A percentile compares a stretch with the other conserved stretches of the same genome.
These are phyloP conservation scores for Globisporangium abappressorium DNA, from an alignment of 352 stramenopile genomes.

Conservation along the genomic window DNA sequence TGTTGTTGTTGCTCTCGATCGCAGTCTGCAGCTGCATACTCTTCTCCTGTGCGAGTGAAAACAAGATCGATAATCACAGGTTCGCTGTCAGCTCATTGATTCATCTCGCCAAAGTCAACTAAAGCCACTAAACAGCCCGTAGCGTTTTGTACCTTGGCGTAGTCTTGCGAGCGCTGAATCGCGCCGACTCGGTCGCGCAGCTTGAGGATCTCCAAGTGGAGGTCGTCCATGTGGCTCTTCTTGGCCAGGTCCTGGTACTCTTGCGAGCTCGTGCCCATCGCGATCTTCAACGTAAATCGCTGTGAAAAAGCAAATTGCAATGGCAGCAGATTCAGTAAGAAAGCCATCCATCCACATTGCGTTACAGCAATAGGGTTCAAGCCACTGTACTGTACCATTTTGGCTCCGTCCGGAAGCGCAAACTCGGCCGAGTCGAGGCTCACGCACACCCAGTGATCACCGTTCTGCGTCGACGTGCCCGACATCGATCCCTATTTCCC, in stretches of 20 bases:
- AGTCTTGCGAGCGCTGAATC: slow-evolving; percentile 85
- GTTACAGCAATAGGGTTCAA: too few relatives aligned
- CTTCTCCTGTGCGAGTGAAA: slow-evolving; percentile 42
- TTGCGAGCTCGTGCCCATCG: slow-evolving; percentile 65
- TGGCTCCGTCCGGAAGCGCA: slow-evolving; percentile 45
- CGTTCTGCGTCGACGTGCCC: slow-evolving; percentile 63
- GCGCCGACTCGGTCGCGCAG: slow-evolving; percentile 71
- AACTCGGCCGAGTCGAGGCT: slow-evolving; percentile 67
- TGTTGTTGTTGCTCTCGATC: slow-evolving; percentile 78
- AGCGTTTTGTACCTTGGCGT: slow-evolving; percentile 52
- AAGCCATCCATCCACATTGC: not conserved
- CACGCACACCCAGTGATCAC: slow-evolving; percentile 74
- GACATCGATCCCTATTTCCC: slow-evolving; percentile 47
- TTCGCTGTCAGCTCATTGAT: not conserved
- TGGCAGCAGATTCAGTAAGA: not conserved
- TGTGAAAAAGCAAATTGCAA: slow-evolving; percentile 13
- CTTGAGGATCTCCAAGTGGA: slow-evolving; percentile 79
- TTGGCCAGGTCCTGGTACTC: slow-evolving; percentile 84
- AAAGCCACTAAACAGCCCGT: not conserved
- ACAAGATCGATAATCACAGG: not conserved
- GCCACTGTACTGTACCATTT: slow-evolving; percentile 42
- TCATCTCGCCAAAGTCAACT: not conserved
- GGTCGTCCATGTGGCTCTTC: slow-evolving; percentile 79
- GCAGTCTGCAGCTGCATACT: slow-evolving; percentile 61
- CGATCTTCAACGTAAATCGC: slow-evolving; percentile 67